Conservation (phyloP, 2,329 filamentous ascomycete genomes). For the Colletotrichum eleusines region DNA sequence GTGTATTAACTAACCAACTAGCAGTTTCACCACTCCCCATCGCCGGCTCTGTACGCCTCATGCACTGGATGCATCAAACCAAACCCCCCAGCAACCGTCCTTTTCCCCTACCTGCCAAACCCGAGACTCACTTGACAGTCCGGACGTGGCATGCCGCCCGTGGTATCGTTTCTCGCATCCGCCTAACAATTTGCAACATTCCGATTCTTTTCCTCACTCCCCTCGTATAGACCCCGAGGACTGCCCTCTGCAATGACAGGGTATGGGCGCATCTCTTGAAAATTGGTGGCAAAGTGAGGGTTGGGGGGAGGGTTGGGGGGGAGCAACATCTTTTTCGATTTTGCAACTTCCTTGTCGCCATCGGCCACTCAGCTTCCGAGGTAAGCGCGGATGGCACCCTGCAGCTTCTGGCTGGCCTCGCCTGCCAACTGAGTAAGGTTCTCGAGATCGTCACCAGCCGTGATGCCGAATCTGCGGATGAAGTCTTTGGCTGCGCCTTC, state of each 20-base stretch:
- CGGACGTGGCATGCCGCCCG: conserved; percentile 16
- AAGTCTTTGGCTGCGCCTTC: conserved; percentile 97
- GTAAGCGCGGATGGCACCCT: conserved; percentile 78
- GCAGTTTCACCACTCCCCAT: conserved; percentile 34
- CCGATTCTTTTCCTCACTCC: conserved; percentile 3
- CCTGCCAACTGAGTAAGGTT: conserved; percentile 86
- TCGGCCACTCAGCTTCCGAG: conserved; percentile 64
- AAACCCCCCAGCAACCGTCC: conserved; percentile 17
- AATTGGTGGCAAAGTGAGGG: conserved; percentile 20
- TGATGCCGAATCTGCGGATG: conserved; percentile 93
- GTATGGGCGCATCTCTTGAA: conserved; percentile 11
- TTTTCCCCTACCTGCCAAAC: conserved; percentile 16
- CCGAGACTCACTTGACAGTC: conserved; percentile 25
- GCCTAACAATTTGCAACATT: conserved; percentile 13
- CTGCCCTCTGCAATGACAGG: background rate
- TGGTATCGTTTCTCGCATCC: conserved; percentile 12
- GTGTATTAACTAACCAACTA: conserved; percentile 39
- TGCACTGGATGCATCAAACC: conserved; percentile 19
- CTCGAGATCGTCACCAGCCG: conserved; percentile 94
- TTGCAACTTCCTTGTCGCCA: background rate
- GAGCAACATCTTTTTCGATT: background rate
- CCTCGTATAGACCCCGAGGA: background rate
- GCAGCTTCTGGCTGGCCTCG: conserved; percentile 85
- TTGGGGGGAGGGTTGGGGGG: no score
- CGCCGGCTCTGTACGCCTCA: conserved; percentile 31